phyloP scores from a whole-genome alignment of 768 basidiomycete genomes.

The Mycena olivaceomarginata region DNA sequence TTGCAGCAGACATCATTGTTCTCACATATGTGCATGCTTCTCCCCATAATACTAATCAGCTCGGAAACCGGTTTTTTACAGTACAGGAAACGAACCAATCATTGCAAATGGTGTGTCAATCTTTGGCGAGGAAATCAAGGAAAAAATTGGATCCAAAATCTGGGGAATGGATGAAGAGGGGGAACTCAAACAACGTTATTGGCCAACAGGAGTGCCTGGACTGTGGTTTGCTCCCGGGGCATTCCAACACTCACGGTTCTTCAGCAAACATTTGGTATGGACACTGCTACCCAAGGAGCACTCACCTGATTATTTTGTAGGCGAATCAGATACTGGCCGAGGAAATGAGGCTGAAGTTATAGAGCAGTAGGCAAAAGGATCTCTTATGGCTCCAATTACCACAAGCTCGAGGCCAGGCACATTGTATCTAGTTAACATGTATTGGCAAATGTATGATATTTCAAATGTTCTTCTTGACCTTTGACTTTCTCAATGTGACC shows the following conservation, averaged over 20 bases:
- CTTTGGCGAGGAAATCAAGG: slow-evolving; percentile 30
- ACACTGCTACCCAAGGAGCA: background rate
- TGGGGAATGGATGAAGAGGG: slow-evolving; percentile 59
- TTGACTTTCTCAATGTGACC: no score
- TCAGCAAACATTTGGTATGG: slow-evolving; percentile 39
- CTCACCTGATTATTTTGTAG: background rate
- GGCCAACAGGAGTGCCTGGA: slow-evolving; percentile 37
- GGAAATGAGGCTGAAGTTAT: slow-evolving; percentile 11
- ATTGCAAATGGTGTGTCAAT: slow-evolving; percentile 11
- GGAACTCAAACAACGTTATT: slow-evolving; percentile 47
- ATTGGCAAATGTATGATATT: no score
- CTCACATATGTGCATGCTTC: slow-evolving; percentile 31
- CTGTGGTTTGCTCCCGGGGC: slow-evolving; percentile 39
- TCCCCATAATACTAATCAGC: background rate
- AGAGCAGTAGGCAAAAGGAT: background rate
- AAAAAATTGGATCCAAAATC: slow-evolving; percentile 37
- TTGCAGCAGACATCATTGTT: slow-evolving; percentile 58
- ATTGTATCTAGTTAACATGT: background rate
- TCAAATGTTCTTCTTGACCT: no score
- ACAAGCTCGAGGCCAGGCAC: background rate
- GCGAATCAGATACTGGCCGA: slow-evolving; percentile 10
- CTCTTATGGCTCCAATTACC: no score
- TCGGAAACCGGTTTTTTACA: slow-evolving; percentile 10
- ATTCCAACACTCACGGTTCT: slow-evolving; percentile 32
- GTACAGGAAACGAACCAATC: slow-evolving; percentile 25